phyloP scores from a whole-genome alignment of 2,329 filamentous ascomycete species.

The Fusarium redolens region DNA sequence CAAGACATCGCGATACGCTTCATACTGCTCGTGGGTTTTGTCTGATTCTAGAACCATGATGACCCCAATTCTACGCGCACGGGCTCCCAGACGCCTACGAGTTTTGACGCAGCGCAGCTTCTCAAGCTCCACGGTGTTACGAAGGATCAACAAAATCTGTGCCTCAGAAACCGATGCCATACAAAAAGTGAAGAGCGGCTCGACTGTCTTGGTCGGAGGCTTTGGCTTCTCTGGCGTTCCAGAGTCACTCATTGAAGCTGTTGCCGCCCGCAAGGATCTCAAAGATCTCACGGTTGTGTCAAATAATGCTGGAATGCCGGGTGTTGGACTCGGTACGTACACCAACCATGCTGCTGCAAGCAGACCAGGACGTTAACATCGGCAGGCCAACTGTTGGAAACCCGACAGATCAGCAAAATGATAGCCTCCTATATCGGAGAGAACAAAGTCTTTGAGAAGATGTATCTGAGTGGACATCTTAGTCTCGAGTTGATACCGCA shows the following conservation, averaged over 20 bases:
- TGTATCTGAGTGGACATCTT: slow-evolving; percentile 86
- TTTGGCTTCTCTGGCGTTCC: slow-evolving; percentile 86
- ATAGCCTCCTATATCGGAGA: slow-evolving; percentile 92
- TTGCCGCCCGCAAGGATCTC: slow-evolving; percentile 70
- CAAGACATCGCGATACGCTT: fast-evolving
- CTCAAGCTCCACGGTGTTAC: not conserved
- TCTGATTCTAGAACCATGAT: not conserved
- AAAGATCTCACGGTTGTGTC: slow-evolving; percentile 85
- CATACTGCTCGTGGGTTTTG: fast-evolving
- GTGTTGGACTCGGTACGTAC: slow-evolving; percentile 73
- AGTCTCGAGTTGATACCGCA: slow-evolving; percentile 91
- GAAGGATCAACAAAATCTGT: slow-evolving; percentile 76
- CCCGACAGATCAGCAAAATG: slow-evolving; percentile 85
- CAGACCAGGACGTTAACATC: slow-evolving; percentile 60
- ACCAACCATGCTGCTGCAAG: slow-evolving; percentile 42
- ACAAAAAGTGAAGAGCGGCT: slow-evolving; percentile 79
- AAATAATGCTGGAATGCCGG: slow-evolving; percentile 90
- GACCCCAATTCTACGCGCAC: not conserved
- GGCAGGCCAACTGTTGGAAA: slow-evolving; percentile 15
- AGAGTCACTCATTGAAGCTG: slow-evolving; percentile 76
- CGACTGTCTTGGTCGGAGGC: slow-evolving; percentile 79
- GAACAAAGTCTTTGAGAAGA: slow-evolving; percentile 90
- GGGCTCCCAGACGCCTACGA: not conserved
- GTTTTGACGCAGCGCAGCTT: not conserved
- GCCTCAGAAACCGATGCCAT: slow-evolving; percentile 74